Base-by-base conservation (phyloP, 1,284 basidiomycete species). In the Ganoderma sp. region DNA sequence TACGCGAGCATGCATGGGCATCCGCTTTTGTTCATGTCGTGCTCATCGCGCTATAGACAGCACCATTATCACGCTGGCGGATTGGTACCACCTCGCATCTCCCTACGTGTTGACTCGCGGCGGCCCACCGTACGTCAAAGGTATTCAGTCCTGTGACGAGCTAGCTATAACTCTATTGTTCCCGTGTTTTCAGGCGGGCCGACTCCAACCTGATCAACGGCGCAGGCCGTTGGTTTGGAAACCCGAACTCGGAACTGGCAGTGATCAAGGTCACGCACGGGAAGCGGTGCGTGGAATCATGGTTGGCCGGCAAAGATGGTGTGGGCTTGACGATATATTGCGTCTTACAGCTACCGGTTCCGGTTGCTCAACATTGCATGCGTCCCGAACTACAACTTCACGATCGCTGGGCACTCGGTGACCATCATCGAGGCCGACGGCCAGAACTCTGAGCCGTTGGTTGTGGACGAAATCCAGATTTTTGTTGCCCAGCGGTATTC, bases 361-460 rank as follows among this genome's bases (percentile, higher is more conserved):
- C 77, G 88, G 17, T 73, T 90, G 65, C 79, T 89, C 76, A 87
- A 85, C 76, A 84, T 84, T 74, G 75, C 82, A 15, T 80, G 79
- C 66, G 77, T 78, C 54, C 73, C 78, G 1, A 73, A 75, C 71
- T 78, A 74, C 68, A 75, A 70, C 12, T 77, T 76, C 71, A 82
- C 83, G 14, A 81, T 87, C 68, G 84, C 86, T 67, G 78, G 78
- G 32, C 86, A 87, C 73, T 78, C 78, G 19, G 75, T 86, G 72
- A 82, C 78, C 3, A 76, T 88, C 63, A 88, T 88, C 69, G 87
- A 88, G 72, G 81, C 79, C 0, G 87, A 88, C 68, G 85, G 84
- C 4, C 75, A 83, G 45, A 81, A 81, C 68, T 78, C 78, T 10
- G 50, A 78, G 43, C 83, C 87, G 2, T 66, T 79, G 4, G 75